Percentiles rank a stretch among this genome's conserved stretches.
phyloP scores from a whole-genome alignment of 2,329 filamentous ascomycete species.

The Penicillium sp. region DNA sequence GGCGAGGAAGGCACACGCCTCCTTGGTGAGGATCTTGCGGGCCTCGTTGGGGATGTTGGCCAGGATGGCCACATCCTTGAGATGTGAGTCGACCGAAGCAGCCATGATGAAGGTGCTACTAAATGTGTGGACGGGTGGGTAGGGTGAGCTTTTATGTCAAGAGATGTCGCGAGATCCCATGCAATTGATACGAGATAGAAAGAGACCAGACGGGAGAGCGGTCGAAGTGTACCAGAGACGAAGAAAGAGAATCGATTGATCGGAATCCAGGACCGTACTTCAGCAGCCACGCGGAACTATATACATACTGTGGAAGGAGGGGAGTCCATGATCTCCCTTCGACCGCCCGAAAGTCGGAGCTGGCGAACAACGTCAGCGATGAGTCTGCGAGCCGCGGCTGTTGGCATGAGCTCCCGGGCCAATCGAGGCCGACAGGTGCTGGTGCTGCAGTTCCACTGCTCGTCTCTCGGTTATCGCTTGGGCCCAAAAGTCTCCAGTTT shows the following conservation, averaged over 20 bases:
- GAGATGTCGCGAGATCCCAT: not conserved
- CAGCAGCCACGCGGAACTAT: conserved; percentile 4
- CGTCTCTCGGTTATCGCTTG: not conserved
- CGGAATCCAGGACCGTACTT: not conserved
- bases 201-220: not conserved
- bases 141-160: too few species aligned
- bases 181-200: not conserved
- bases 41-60: conserved; percentile 71
- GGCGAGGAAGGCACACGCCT: conserved; percentile 85
- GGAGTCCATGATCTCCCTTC: conserved; percentile 1
- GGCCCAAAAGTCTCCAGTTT: not conserved
- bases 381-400: conserved; percentile 17
- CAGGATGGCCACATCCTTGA: conserved; percentile 82
- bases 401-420: conserved; percentile 6
- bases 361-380: conserved; percentile 21
- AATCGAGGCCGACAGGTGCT: conserved; percentile 5
- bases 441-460: not conserved
- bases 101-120: conserved; percentile 49
- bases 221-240: not conserved
- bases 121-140: too few species aligned
- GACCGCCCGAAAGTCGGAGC: conserved; percentile 18
- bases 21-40: conserved; percentile 84
- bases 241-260: not conserved
- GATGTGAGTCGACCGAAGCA: conserved; percentile 64
- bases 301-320: conserved; percentile 6